Conservation (phyloP, 768 basidiomycete genomes). For the Neoboletus brunneissimus region DNA sequence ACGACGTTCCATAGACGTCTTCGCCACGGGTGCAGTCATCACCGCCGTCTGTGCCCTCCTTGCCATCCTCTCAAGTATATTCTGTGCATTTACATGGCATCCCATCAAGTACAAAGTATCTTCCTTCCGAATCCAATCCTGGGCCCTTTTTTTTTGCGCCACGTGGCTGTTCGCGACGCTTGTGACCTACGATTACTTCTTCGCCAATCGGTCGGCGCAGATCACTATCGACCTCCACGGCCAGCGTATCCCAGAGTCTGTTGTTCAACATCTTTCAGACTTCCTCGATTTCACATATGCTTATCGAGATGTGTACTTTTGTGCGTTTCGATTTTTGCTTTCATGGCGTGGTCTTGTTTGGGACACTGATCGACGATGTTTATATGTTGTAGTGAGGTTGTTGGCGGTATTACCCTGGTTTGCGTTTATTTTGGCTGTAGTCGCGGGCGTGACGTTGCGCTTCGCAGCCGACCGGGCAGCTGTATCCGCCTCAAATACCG, state of each 20-base stretch:
- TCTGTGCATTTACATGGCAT: conserved; percentile 23
- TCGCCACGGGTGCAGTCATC: conserved; percentile 36
- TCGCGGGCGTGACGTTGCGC: conserved; percentile 37
- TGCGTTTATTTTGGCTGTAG: conserved; percentile 39
- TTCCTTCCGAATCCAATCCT: conserved; percentile 34
- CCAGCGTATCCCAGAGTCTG: conserved; percentile 33
- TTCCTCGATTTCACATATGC: conserved; percentile 39
- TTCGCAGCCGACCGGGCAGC: conserved; percentile 23
- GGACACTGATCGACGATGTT: neutral
- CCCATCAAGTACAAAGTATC: neutral
- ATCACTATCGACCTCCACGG: conserved; percentile 43
- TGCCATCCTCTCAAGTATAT: conserved; percentile 29
- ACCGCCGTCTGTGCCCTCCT: conserved; percentile 36
- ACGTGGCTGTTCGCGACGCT: conserved; percentile 49
- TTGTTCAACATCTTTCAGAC: conserved; percentile 37
- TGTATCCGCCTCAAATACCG: neutral
- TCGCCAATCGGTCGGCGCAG: conserved; percentile 43
- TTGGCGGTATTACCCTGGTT: conserved; percentile 56
- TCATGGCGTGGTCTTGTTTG: neutral
- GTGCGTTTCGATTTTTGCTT: conserved; percentile 29
- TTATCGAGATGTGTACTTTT: conserved; percentile 45
- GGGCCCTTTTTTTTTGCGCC: conserved; percentile 40
- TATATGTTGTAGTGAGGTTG: conserved; percentile 39
- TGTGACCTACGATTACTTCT: conserved; percentile 46
- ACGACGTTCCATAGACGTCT: conserved; percentile 35